Base-by-base conservation (phyloP, 139 green algal genomes). In the Tetraselmis striata region DNA sequence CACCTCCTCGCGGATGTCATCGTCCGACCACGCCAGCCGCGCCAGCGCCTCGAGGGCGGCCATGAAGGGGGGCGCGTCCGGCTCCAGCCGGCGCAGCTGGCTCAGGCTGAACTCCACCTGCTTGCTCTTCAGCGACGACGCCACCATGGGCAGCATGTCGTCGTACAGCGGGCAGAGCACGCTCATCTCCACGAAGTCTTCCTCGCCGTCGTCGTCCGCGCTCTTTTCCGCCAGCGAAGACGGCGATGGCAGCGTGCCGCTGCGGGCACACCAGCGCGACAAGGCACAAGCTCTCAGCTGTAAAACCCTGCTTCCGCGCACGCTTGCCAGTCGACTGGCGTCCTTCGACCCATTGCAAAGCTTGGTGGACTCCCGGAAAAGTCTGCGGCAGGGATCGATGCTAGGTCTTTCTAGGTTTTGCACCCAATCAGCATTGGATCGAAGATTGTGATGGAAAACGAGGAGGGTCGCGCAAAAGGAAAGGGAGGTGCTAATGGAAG, bases 1-100 rank as follows among this genome's bases (percentile, higher is more conserved):
- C 29, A 87, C 82, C 78, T 84, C 75, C 79, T 84, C 74, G 2
- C 88, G 31, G 27, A 89, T 85, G 1, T 80, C 86, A 75, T 94
- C 91, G 78, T 94, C 91, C 59, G 79, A 90, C 91, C 91, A 94
- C 18, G 83, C 82, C 28, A 94, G 86, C 0, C 88, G 82, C 0
- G 90, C 90, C 25, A 94, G 59, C 0, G 86, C 78, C 76, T 94
- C 91, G 30, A 94, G 81, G n/a, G 83, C 81, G 0, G 79, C 80
- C 78, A 86, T 77, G 76, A 86, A 75, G n/a, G 76, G 83, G 29
- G 83, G 80, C 0, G 78, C 32, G 23, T 32, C 77, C 2, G 30
- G 32, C 2, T 31, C 78, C 1, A 58, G 23, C 1, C 58, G 58
- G 22, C 59, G 26, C 45, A 88, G 59, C 75, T 82, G 82, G 1